Conservation (phyloP, 352 stramenopile genomes). For the Phytophthora multivora region DNA sequence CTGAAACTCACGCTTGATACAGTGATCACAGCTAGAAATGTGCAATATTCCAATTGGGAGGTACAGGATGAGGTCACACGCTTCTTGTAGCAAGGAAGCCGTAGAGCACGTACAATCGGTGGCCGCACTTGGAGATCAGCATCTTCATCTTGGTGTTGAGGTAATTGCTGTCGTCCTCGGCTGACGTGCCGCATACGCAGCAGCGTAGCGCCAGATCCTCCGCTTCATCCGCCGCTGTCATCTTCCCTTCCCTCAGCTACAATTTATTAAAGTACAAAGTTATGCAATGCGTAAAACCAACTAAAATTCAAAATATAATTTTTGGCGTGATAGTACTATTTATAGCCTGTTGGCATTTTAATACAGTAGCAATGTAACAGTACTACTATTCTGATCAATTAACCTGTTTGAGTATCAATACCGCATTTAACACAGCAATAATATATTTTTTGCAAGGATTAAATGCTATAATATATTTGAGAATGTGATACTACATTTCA, state of each 20-base stretch:
- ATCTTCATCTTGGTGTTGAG: slow-evolving; percentile 94
- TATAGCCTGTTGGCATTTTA: no score
- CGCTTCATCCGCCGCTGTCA: slow-evolving; percentile 48
- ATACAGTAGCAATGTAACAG: no score
- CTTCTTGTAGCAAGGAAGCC: neutral
- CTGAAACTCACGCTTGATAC: slow-evolving; percentile 89
- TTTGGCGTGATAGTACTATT: no score
- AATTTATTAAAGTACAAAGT: no score
- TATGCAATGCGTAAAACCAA: no score
- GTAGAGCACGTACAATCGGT: slow-evolving; percentile 76
- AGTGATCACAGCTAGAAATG: slow-evolving; percentile 72
- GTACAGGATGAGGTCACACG: slow-evolving; percentile 6
- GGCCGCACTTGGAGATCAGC: slow-evolving; percentile 90
- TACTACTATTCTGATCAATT: no score
- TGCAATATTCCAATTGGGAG: slow-evolving; percentile 3
- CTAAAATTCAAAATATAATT: no score
- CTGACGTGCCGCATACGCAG: slow-evolving; percentile 88
- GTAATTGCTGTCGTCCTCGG: slow-evolving; percentile 87
- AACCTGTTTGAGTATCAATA: no score
- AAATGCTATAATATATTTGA: no score
- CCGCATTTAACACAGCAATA: no score
- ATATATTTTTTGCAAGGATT: no score
- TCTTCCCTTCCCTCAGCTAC: slow-evolving; percentile 6
- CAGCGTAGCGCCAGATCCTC: slow-evolving; percentile 84
- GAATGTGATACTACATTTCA: no score